Evolutionary conservation across 805 yeast genomes (phyloP).

Genomic region (Priceomyces haplophilus): DNA sequence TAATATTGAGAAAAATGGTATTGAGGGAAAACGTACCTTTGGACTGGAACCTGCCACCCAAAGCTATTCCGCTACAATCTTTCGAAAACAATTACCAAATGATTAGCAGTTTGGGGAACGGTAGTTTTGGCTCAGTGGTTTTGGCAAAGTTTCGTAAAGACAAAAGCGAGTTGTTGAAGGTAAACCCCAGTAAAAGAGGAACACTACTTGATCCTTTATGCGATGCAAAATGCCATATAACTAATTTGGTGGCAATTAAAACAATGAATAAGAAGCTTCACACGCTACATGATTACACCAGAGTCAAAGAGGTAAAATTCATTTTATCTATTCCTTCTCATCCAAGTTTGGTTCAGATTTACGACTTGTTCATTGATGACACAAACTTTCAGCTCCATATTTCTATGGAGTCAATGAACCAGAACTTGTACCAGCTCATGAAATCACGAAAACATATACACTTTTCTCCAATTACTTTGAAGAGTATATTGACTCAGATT

Average conservation of each 20-base stretch:
- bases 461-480: slow-evolving; percentile 58
- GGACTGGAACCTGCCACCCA: slow-evolving; percentile 9
- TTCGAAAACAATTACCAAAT: slow-evolving; percentile 37
- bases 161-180: slow-evolving; percentile 17
- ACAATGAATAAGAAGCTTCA: slow-evolving; percentile 60
- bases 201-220: slow-evolving; percentile 51
- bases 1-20: background rate
- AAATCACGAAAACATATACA: slow-evolving; percentile 51
- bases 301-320: slow-evolving; percentile 64
- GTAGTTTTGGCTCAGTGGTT: slow-evolving; percentile 72
- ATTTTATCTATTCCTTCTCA: slow-evolving; percentile 69
- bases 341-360: slow-evolving; percentile 65
- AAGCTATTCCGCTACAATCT: slow-evolving; percentile 12
- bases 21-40: background rate
- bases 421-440: slow-evolving; percentile 76
- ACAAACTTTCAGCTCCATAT: slow-evolving; percentile 61
- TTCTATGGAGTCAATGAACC: slow-evolving; percentile 86
- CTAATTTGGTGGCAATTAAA: slow-evolving; percentile 69
- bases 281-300: slow-evolving; percentile 25
- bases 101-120: slow-evolving; percentile 60
- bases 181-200: slow-evolving; percentile 19
- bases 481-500: slow-evolving; percentile 67
- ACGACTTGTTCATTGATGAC: slow-evolving; percentile 76
- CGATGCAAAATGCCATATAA: slow-evolving; percentile 18
- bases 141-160: slow-evolving; percentile 50